Evolutionary conservation across 192 early-diverging fungal genomes (phyloP).

Genomic region (Allomyces macrogynus): DNA sequence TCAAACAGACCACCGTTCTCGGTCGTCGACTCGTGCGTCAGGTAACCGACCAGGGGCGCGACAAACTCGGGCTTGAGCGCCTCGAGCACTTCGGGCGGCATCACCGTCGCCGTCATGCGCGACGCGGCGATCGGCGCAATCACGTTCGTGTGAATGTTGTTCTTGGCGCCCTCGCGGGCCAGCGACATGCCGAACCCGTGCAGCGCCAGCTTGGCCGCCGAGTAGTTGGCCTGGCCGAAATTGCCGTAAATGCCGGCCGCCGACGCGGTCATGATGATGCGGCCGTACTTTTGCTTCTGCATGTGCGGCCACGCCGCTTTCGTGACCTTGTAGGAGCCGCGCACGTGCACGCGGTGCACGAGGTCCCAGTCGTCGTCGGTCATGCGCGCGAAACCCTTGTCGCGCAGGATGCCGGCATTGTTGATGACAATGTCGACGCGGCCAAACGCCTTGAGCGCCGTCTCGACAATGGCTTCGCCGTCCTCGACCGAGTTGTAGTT

Average conservation of each 20-base stretch:
- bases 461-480: slow-evolving; percentile 94
- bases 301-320: slow-evolving; percentile 94
- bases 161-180: slow-evolving; percentile 80
- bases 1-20: slow-evolving; percentile 84
- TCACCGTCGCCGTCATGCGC: slow-evolving; percentile 88
- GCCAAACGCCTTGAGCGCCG: slow-evolving; percentile 86
- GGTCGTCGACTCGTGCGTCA: slow-evolving; percentile 66
- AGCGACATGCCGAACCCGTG: slow-evolving; percentile 77
- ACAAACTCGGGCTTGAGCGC: slow-evolving; percentile 95
- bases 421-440: slow-evolving; percentile 90
- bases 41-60: slow-evolving; percentile 78
- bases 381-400: slow-evolving; percentile 92
- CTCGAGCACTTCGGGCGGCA: slow-evolving; percentile 87
- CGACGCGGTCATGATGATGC: slow-evolving; percentile 79
- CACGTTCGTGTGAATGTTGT: slow-evolving; percentile 81
- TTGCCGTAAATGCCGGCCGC: slow-evolving; percentile 98
- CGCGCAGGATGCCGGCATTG: slow-evolving; percentile 95
- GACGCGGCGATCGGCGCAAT: slow-evolving; percentile 96
- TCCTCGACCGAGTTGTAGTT: slow-evolving; percentile 95
- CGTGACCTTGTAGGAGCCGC: slow-evolving; percentile 85
- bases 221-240: slow-evolving; percentile 64
- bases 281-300: slow-evolving; percentile 86
- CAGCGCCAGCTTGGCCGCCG: slow-evolving; percentile 77
- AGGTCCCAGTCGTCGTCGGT: slow-evolving; percentile 95
- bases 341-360: slow-evolving; percentile 76